Base-by-base conservation (phyloP, 2,329 filamentous ascomycete genomes). In the Microsporum audouinii region DNA sequence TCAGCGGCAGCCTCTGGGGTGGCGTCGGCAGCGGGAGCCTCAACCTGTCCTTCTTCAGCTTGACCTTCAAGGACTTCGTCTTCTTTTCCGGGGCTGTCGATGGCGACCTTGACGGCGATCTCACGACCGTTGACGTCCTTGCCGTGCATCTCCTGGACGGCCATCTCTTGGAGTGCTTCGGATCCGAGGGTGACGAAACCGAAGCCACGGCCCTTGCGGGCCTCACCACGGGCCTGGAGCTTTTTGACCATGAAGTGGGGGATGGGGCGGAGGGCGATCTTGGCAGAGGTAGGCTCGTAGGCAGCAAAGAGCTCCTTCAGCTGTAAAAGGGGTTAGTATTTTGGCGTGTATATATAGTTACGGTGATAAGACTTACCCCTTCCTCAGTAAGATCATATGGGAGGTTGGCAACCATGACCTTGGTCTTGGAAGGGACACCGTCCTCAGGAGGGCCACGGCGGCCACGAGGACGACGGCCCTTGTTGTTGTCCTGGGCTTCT, bases 231-330 rank as follows among this genome's bases (percentile, higher is more conserved):
- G 71, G 92, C 91, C 80, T 96, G 91, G 65, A 99, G 89, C 85
- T 99, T 99, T 88, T 96, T 96, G 80, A 99, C 94, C 94, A 99
- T 99, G 83, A 97, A 99, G 71, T 92, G 91, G 69, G 94, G 94
- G 69, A 99, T 99, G 59, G 94, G 94, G 71, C 94, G 92, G 69
- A 99, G 89, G 68, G 94, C 94, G 73, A 99, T 97, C 86, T 97
- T 99, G 77, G 94, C 92, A 66, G 91, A 95, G 69, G 88, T 87
- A 64, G 94, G 94, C 73, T 91, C 83, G 81, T 96, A 99, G 65
- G 85, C 89, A 72, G 84, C 82, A 79, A 99, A 99, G 72, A 99
- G 89, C 77, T 99, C 92, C 81, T 96, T 91, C 73, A 99, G 90
- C 94, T 97, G 65, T 47, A 23, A 5, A 29, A 17, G 33, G 31